These are phyloP conservation scores for Cadophora malorum DNA, from an alignment of 2,329 filamentous ascomycete genomes.

Conservation along the genomic window DNA sequence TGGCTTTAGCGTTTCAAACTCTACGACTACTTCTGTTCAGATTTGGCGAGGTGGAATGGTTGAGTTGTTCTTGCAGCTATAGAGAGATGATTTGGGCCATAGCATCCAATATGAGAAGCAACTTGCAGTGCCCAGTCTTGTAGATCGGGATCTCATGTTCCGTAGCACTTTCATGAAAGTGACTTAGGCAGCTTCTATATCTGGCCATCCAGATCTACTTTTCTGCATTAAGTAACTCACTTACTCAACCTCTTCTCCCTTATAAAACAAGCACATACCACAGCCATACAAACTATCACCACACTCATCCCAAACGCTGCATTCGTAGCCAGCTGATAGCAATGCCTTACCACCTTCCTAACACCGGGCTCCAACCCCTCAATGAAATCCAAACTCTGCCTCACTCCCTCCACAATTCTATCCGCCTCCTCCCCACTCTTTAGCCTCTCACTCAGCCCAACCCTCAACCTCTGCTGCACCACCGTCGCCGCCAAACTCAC, in stretches of 20 bases:
- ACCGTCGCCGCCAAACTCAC: slow-evolving; percentile 69
- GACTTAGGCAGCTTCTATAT: background rate
- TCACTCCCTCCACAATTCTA: slow-evolving; percentile 71
- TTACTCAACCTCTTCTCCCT: slow-evolving; percentile 59
- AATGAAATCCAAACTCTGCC: slow-evolving; percentile 74
- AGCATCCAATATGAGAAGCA: slow-evolving; percentile 7
- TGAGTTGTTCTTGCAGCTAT: background rate
- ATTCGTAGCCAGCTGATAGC: slow-evolving; percentile 62
- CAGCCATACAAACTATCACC: slow-evolving; percentile 48
- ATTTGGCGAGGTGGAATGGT: slow-evolving; percentile 2
- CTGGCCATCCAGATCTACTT: background rate
- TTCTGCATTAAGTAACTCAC: slow-evolving; percentile 18
- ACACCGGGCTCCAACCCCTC: slow-evolving; percentile 65
- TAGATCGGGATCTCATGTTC: background rate
- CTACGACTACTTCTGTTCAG: slow-evolving; percentile 8
- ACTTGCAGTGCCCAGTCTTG: background rate
- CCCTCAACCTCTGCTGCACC: slow-evolving; percentile 71
- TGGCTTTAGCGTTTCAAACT: slow-evolving; percentile 30
- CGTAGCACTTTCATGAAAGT: background rate
- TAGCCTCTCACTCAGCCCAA: slow-evolving; percentile 59
- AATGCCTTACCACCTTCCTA: slow-evolving; percentile 64
- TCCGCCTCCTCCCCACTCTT: slow-evolving; percentile 63
- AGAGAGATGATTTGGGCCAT: background rate
- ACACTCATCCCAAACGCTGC: slow-evolving; percentile 51
- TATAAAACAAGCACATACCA: slow-evolving; percentile 57